Evolutionary conservation across 192 early-diverging fungal genomes (phyloP).

Genomic region (Powellomyces hirtus): DNA sequence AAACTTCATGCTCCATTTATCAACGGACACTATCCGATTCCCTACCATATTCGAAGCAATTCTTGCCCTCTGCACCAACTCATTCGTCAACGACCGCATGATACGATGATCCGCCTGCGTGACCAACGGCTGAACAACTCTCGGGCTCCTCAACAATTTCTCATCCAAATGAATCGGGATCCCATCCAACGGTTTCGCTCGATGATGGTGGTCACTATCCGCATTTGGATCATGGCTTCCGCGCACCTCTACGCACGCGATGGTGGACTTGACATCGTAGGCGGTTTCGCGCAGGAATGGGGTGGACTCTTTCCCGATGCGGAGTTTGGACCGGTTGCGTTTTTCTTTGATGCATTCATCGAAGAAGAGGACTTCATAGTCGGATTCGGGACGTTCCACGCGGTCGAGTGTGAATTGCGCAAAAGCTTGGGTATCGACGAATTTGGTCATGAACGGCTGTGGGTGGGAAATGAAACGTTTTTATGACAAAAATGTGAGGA

Average conservation of each 20-base stretch:
- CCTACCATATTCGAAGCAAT: constrained; percentile 26
- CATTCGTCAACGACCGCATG: constrained; percentile 51
- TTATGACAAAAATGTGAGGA: neutral
- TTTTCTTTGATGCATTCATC: constrained; percentile 81
- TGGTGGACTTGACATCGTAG: constrained; percentile 42
- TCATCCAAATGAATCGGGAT: constrained; percentile 36
- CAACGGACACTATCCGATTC: neutral
- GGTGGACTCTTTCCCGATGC: constrained; percentile 66
- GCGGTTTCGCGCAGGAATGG: constrained; percentile 51
- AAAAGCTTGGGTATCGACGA: constrained; percentile 75
- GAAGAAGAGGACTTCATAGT: constrained; percentile 76
- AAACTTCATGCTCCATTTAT: too few species aligned
- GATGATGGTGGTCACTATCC: too few species aligned
- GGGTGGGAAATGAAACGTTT: too few species aligned
- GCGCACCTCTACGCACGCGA: constrained; percentile 21
- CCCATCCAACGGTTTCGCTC: too few species aligned
- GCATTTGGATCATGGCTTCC: constrained; percentile 18
- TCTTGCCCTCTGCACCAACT: constrained; percentile 45
- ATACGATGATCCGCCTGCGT: constrained; percentile 48
- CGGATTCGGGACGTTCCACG: constrained; percentile 54
- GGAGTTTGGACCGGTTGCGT: constrained; percentile 72
- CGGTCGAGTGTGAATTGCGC: constrained; percentile 75
- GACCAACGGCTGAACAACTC: constrained; percentile 40
- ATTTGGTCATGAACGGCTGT: constrained; percentile 59
- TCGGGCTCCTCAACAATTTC: constrained; percentile 21